Percentiles rank a stretch among this genome's conserved stretches.
Conservation (phyloP, 140 eudicot genomes). For the Anethum foeniculum region DNA sequence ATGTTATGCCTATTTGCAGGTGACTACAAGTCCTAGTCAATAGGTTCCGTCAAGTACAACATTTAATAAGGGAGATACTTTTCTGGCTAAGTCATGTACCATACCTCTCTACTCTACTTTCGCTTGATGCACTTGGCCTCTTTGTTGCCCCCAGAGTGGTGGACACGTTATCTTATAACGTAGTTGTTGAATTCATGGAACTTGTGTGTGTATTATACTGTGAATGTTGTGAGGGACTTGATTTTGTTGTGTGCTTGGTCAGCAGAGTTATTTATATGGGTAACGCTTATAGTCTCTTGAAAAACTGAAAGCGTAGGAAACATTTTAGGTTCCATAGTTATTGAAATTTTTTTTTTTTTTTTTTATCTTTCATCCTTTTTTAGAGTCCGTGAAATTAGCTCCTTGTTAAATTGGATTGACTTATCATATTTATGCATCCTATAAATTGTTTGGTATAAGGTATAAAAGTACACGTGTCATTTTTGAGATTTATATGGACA, state of each 20-base stretch:
- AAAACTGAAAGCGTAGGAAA: background rate
- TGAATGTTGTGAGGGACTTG: background rate
- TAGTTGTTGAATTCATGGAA: background rate
- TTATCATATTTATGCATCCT: background rate
- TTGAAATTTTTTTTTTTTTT: background rate
- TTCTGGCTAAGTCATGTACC: background rate
- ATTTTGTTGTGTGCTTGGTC: background rate
- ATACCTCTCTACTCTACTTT: background rate
- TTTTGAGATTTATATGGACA: background rate
- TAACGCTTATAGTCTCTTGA: too few species aligned
- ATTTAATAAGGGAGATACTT: background rate
- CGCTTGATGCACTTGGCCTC: background rate
- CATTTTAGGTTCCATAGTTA: background rate
- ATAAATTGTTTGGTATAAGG: background rate
- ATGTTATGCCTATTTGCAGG: background rate
- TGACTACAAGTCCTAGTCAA: background rate
- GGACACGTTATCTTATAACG: background rate
- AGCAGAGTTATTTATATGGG: background rate
- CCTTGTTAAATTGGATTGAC: background rate
- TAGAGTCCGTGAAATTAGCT: background rate
- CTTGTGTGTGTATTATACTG: background rate
- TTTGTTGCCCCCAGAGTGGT: background rate
- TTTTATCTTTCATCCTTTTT: background rate
- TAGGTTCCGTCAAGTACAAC: conserved; percentile 1
- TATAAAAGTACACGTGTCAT: background rate